Evolutionary conservation across 352 stramenopile genomes (phyloP), one percentile per base, ranked within the genome.

Genomic region (Pythium aristosporum): DNA sequence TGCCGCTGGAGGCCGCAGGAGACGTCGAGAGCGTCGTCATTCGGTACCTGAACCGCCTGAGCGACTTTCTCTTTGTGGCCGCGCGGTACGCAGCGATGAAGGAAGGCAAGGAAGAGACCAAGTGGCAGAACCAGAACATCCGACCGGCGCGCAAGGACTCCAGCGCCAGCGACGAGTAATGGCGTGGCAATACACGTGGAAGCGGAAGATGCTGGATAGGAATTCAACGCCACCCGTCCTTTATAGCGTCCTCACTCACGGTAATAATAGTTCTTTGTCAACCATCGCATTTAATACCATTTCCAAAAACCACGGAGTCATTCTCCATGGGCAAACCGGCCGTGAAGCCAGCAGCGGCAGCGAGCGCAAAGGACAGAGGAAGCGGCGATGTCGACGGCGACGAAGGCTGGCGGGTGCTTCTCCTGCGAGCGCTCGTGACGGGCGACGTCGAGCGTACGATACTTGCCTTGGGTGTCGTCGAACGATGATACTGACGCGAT

Each of bases 1-100:
- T 96, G 57, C 83, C 85, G 5, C 75, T 97, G 11, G 79, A 89
- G 13, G 73, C 64, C 1, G 68, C 73, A 0, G 86, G 86, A 0
- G 74, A 96, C 57, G 87, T 96, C 25, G 88, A 96, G 43, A 59
- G 71, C 4, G 75, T 87, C 11, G 87, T 96, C 6, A 71, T 85
- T 55, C 74, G 80, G 49, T 97, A 92, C 59, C 63, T 97, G 41
- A 97, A 97, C 68, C 74, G 87, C 7, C 65, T 96, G 32, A 65
- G 88, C 71, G 88, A 96, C 70, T 95, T 96, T 53, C 59, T 96
- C 15, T 96, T 96, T 65, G 84, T 94, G n/a, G 79, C 87, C 10
- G 82, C 82, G 32, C 82, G 82, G 32, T 87, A 76, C 53, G 75
- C 80, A 11, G 82, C 82, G 15, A 39, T 86, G 15, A 75, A 71